These are phyloP conservation scores for Comarum palustre DNA, from an alignment of 306 rosid genomes.

Conservation along the genomic window DNA sequence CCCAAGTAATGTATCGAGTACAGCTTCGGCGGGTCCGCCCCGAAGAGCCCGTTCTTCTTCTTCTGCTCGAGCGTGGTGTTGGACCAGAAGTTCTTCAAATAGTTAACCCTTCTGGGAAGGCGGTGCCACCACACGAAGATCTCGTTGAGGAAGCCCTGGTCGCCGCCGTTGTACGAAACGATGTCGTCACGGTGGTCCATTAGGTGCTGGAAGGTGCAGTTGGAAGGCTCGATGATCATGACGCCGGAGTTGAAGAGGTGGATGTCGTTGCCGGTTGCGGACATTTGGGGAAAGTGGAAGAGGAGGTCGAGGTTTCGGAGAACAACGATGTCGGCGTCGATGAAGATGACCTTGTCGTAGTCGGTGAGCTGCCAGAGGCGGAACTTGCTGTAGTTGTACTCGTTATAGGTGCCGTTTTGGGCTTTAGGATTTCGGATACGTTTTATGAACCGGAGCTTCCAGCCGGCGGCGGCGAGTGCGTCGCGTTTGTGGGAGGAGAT, in stretches of 20 bases:
- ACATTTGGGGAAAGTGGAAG: conserved; percentile 79
- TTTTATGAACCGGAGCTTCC: conserved; percentile 61
- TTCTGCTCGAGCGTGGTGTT: conserved; percentile 60
- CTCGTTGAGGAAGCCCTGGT: conserved; percentile 89
- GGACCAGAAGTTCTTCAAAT: conserved; percentile 81
- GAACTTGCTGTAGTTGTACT: conserved; percentile 94
- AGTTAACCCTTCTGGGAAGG: conserved; percentile 79
- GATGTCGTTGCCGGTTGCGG: conserved; percentile 84
- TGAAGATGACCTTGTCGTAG: conserved; percentile 67
- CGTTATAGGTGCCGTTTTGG: conserved; percentile 62
- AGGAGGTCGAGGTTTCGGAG: conserved; percentile 77
- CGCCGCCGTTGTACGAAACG: conserved; percentile 86
- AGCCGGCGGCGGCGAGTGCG: conserved; percentile 56
- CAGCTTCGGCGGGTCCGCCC: conserved; percentile 68
- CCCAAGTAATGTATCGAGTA: conserved; percentile 79
- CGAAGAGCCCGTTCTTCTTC: conserved; percentile 60
- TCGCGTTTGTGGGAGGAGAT: conserved; percentile 54
- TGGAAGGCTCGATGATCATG: conserved; percentile 88
- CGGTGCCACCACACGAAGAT: conserved; percentile 98
- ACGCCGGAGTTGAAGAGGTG: conserved; percentile 85
- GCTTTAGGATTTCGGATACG: conserved; percentile 82
- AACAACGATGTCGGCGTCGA: conserved; percentile 81
- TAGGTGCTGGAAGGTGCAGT: conserved; percentile 61
- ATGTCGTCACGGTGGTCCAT: conserved; percentile 54
- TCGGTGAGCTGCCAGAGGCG: conserved; percentile 86